Conservation (phyloP, 2,329 filamentous ascomycete genomes). For the Fusarium hainanense region DNA sequence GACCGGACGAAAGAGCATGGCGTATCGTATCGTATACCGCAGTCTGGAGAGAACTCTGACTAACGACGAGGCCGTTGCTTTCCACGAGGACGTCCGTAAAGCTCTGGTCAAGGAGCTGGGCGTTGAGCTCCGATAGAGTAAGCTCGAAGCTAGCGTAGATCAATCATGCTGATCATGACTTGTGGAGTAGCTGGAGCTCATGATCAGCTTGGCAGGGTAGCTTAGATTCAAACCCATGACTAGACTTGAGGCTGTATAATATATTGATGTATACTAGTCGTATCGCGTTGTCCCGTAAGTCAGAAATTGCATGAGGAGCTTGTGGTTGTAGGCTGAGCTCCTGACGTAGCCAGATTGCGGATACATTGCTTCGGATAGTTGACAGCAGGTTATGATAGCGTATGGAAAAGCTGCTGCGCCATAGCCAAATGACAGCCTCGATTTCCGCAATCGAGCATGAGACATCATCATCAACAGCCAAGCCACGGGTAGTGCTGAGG, state of each 20-base stretch:
- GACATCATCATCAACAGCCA: constrained; percentile 2
- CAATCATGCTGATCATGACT: constrained; percentile 30
- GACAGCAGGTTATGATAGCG: background rate
- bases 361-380: background rate
- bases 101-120: constrained; percentile 77
- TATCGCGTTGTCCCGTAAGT: constrained; percentile 8
- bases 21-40: constrained; percentile 93
- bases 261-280: constrained; percentile 31
- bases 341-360: constrained; percentile 8
- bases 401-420: constrained; percentile 28
- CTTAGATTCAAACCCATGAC: constrained; percentile 12
- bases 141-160: constrained; percentile 9
- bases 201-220: constrained; percentile 33
- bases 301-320: constrained; percentile 5
- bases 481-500: constrained; percentile 12
- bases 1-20: constrained; percentile 83
- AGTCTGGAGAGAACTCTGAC: constrained; percentile 92
- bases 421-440: constrained; percentile 2
- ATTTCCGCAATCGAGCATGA: background rate
- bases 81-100: constrained; percentile 76
- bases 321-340: background rate
- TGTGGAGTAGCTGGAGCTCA: constrained; percentile 39
- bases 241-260: constrained; percentile 22
- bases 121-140: constrained; percentile 68
- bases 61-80: constrained; percentile 79